A percentile compares a stretch with the other conserved stretches of the same genome.
phyloP scores from a whole-genome alignment of 2,329 filamentous ascomycete genomes.

The Hypocrella siamensis region DNA sequence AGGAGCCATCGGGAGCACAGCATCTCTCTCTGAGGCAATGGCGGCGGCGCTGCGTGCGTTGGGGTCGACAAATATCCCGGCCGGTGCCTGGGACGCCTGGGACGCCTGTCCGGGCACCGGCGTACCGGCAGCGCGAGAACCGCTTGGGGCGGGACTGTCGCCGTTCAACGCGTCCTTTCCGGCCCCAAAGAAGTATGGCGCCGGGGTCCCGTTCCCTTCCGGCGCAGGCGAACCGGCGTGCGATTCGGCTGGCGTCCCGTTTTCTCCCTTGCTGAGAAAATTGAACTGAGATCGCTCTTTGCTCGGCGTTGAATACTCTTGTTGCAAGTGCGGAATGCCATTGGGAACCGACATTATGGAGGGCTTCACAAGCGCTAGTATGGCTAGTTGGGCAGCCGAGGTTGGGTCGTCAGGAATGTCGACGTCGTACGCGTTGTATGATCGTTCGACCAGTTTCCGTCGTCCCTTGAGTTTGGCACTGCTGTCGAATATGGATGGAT shows the following conservation, averaged over 20 bases:
- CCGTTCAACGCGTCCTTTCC: conserved; percentile 26
- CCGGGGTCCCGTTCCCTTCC: conserved; percentile 56
- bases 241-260: conserved; percentile 69
- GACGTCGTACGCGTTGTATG: conserved; percentile 85
- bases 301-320: conserved; percentile 40
- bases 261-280: conserved; percentile 49
- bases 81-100: conserved; percentile 19
- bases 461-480: conserved; percentile 63
- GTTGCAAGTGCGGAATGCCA: conserved; percentile 16
- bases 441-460: conserved; percentile 68
- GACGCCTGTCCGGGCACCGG: conserved; percentile 19
- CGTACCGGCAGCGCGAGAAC: conserved; percentile 32
- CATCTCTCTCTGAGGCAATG: conserved; percentile 57
- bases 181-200: conserved; percentile 39
- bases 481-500: conserved; percentile 76
- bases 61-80: conserved; percentile 34
- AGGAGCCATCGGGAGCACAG: conserved; percentile 65
- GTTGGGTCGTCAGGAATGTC: conserved; percentile 76
- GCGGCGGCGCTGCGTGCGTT: conserved; percentile 32
- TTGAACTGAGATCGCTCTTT: conserved; percentile 54
- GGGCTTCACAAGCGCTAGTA: conserved; percentile 43
- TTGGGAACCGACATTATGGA: conserved; percentile 27
- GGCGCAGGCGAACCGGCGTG: conserved; percentile 78
- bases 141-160: conserved; percentile 36
- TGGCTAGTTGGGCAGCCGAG: conserved; percentile 65